Conservation (phyloP, 108 stramenopile species). For the Cyclotella cryptica region DNA sequence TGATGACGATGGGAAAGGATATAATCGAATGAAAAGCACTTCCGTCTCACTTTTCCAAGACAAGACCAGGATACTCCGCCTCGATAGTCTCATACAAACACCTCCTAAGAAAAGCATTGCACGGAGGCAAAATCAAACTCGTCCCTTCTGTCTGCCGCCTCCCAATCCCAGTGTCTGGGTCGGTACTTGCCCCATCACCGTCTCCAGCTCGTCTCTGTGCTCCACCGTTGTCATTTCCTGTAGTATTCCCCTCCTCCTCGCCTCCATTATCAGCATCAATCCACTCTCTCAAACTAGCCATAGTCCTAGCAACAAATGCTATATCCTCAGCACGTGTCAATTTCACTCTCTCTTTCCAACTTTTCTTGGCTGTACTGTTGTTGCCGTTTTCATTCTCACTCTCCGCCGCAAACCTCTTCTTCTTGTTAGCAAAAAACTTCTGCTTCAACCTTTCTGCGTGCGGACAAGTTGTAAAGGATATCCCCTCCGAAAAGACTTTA, state of each 20-base stretch:
- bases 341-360: conserved; percentile 26
- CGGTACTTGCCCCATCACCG: neutral
- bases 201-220: too few relatives aligned
- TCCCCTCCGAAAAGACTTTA: conserved; percentile 65
- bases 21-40: neutral
- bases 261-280: conserved; percentile 63
- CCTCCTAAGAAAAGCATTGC: conserved; percentile 82
- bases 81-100: conserved; percentile 84
- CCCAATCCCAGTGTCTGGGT: neutral
- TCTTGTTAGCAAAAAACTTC: conserved; percentile 50
- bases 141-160: conserved; percentile 49
- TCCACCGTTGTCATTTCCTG: neutral
- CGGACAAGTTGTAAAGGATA: conserved; percentile 60
- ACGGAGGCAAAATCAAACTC: conserved; percentile 68
- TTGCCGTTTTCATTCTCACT: neutral
- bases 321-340: conserved; percentile 56
- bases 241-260: conserved; percentile 14
- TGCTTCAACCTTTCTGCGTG: conserved; percentile 48
- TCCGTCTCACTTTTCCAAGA: conserved; percentile 57
- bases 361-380: conserved; percentile 2
- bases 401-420: conserved; percentile 12
- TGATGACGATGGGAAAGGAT: neutral
- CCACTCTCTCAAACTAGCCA: conserved; percentile 86
- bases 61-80: conserved; percentile 72
- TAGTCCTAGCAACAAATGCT: conserved; percentile 67